A percentile compares a stretch with the other conserved stretches of the same genome.
Evolutionary conservation across 1,284 basidiomycete species (phyloP).

Genomic region (Malassezia vespertilionis): DNA sequence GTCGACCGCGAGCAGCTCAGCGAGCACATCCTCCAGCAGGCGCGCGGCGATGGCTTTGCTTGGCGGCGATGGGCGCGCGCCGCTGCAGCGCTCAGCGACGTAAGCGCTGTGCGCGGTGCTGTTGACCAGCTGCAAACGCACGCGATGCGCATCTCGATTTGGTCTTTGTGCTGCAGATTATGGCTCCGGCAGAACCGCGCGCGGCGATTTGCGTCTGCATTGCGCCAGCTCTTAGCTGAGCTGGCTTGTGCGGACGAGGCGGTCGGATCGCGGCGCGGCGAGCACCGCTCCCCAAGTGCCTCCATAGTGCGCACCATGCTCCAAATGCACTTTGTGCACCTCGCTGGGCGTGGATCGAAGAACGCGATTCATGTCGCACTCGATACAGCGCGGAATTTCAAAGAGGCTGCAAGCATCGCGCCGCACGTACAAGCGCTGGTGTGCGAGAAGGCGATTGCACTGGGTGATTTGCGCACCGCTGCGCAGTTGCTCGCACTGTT

Average conservation of each 20-base stretch:
- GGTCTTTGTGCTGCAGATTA: conserved; percentile 14
- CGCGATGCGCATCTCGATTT: conserved; percentile 12
- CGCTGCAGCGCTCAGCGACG: background rate
- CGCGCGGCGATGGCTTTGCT: conserved; percentile 11
- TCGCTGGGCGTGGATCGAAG: background rate
- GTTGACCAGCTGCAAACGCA: background rate
- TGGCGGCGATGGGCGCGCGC: conserved; percentile 10
- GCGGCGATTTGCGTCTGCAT: conserved; percentile 3
- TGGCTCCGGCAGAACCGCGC: conserved; percentile 15
- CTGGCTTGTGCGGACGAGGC: background rate
- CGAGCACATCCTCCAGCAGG: conserved; percentile 13
- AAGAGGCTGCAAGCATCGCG: background rate
- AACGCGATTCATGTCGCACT: conserved; percentile 5
- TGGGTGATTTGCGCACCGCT: background rate
- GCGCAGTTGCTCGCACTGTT: no score
- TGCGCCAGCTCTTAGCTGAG: background rate
- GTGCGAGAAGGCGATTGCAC: background rate
- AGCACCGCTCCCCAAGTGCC: background rate
- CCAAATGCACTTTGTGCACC: conserved; percentile 11
- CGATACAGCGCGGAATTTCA: background rate
- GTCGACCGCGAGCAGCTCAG: conserved; percentile 9
- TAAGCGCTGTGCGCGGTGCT: background rate
- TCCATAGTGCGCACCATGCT: conserved; percentile 4
- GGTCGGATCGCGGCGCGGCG: background rate
- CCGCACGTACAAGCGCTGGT: conserved; percentile 3